Evolutionary conservation across 139 green algal species (phyloP), one percentile per base, ranked within the genome.

Genomic region (Asterochloris sp.): DNA sequence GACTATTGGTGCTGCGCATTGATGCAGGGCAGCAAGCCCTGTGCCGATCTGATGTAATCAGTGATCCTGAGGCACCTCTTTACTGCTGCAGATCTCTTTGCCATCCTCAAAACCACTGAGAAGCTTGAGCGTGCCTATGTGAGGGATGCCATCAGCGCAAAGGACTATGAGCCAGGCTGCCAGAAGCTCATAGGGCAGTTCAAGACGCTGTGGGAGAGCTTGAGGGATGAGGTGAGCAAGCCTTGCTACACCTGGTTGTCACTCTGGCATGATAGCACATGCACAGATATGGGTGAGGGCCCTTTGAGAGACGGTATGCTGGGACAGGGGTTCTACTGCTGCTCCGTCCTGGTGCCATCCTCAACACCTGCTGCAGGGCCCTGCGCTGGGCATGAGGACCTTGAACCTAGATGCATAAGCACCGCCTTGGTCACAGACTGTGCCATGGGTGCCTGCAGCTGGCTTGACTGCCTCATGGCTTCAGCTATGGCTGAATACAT

Each of bases 71-170:
- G 66, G 21, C 19, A 71, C 66, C 66, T 71, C 38, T 71, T 2
- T 21, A 11, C 62, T 21, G n/a, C 13, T 80, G 26, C 92, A 92
- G 96, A 99, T 82, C 85, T 98, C 14, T 98, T 91, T 80, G 94
- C 95, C 19, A 98, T 98, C 54, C 89, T 98, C 15, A 98, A 98
- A 82, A 88, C 94, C 0, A 95, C 91, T 8, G 96, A 98, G 83
- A 98, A 97, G 87, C 91, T 98, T 60, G 96, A 98, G 84, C 78
- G 93, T 13, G 94, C 93, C 0, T 97, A 94, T 66, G 91, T 96
- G 27, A 87, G 93, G 29, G 93, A 96, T 68, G 88, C 87, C 16
- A 93, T 98, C 16, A 90, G 28, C 63, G 88, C 92, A 1, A 89
- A 92, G 69, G 89, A 94, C 9, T 98, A 98, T 73, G 93, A 97